Percentiles rank a stretch among this genome's conserved stretches.
phyloP scores from a whole-genome alignment of 139 green algal genomes.

The Asterochloris erici region DNA sequence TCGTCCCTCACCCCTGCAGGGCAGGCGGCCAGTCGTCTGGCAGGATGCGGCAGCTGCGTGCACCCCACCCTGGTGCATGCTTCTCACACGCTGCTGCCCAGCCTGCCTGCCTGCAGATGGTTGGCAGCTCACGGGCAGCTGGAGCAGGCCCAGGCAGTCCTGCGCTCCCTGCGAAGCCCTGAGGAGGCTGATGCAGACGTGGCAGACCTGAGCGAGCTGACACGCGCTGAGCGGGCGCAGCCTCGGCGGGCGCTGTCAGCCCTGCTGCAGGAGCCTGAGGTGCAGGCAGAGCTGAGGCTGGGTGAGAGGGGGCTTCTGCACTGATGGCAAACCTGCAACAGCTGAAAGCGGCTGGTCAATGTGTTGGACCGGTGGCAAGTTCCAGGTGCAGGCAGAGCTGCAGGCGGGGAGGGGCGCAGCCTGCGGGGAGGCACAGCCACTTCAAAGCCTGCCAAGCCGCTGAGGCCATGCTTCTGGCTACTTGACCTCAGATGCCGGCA shows the following conservation, averaged over 20 bases:
- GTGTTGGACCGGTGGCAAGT: background rate
- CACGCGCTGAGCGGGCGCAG: background rate
- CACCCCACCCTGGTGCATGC: no score
- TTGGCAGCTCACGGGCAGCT: constrained; percentile 4
- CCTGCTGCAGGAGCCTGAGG: constrained; percentile 4
- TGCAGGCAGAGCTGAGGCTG: constrained; percentile 9
- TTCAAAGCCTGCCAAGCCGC: no score
- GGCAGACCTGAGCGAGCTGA: background rate
- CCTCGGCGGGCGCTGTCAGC: background rate
- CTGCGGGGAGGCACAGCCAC: no score
- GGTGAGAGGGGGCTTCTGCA: background rate
- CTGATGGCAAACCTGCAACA: background rate
- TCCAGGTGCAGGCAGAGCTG: background rate
- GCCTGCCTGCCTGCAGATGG: constrained; percentile 19
- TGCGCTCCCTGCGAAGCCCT: background rate
- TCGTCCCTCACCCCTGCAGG: no score
- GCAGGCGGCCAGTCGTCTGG: no score
- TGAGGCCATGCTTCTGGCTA: background rate
- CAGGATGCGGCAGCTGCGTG: no score
- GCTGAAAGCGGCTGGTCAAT: background rate
- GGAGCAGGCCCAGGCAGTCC: constrained; percentile 6
- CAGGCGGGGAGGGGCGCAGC: background rate
- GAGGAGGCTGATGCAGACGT: background rate
- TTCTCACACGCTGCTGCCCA: background rate
- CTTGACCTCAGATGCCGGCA: background rate